A percentile compares a stretch with the other conserved stretches of the same genome.
Conservation (phyloP, 2,329 filamentous ascomycete genomes). For the Cytospora schulzeri region DNA sequence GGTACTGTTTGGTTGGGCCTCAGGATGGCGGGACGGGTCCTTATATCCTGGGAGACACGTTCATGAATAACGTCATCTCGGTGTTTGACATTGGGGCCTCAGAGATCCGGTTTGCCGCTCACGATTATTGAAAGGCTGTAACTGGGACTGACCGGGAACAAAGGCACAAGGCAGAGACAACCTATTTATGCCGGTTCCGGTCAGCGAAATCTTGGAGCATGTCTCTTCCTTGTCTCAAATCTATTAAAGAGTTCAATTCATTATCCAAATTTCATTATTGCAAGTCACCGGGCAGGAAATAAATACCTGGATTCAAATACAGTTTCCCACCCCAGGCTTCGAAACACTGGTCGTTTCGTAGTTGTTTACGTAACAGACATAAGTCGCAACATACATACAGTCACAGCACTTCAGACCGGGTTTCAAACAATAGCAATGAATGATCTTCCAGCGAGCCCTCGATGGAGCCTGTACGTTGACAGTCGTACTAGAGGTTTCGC, state of each 20-base stretch:
- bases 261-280: neutral
- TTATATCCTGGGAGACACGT: slow-evolving; percentile 21
- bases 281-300: no score
- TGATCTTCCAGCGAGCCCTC: neutral
- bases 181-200: neutral
- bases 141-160: neutral
- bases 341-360: neutral
- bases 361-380: no score
- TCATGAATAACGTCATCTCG: slow-evolving; percentile 24
- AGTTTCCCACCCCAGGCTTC: neutral
- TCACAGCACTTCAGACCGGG: neutral
- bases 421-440: neutral
- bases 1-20: slow-evolving; percentile 10
- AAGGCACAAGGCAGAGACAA: neutral
- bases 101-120: slow-evolving; percentile 17
- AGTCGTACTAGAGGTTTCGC: neutral
- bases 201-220: neutral
- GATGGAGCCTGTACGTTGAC: neutral
- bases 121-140: neutral
- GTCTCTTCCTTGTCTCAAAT: neutral
- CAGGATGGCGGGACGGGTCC: slow-evolving; percentile 15
- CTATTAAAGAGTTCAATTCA: neutral
- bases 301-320: no score
- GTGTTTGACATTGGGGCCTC: slow-evolving; percentile 23
- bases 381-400: neutral